These are phyloP conservation scores for Solanum sejunctum DNA, from an alignment of 257 asterid species.

Conservation along the genomic window DNA sequence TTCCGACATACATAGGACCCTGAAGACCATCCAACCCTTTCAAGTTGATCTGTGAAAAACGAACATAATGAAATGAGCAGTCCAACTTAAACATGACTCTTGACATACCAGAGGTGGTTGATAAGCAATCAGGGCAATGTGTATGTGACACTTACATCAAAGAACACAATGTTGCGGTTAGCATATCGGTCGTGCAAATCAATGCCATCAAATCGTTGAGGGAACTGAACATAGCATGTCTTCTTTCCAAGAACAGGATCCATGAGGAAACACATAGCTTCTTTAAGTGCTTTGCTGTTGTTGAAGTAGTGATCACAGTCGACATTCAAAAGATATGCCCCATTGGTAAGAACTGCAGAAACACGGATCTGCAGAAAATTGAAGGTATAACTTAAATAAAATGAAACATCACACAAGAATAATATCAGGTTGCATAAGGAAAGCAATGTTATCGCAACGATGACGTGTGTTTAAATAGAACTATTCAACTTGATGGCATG, in stretches of 20 bases:
- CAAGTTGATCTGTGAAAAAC: constrained; percentile 60
- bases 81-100: not conserved
- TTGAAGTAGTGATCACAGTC: constrained; percentile 74
- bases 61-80: not conserved
- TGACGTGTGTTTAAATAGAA: not conserved
- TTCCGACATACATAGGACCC: constrained; percentile 91
- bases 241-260: constrained; percentile 52
- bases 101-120: not conserved
- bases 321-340: constrained; percentile 57
- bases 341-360: constrained; percentile 65
- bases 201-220: constrained; percentile 68
- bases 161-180: constrained; percentile 47
- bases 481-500: not conserved
- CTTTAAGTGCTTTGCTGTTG: constrained; percentile 66
- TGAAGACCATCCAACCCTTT: constrained; percentile 90
- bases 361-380: constrained; percentile 47
- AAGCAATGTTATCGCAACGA: not conserved
- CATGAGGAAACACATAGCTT: constrained; percentile 69
- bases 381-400: not conserved
- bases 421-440: not conserved
- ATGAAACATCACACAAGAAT: not conserved
- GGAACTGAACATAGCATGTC: constrained; percentile 68
- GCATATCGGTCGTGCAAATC: constrained; percentile 70
- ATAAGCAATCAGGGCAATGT: not conserved
- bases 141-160: constrained; percentile 20